Percentiles rank a stretch among this genome's conserved stretches.
phyloP scores from a whole-genome alignment of 495 filamentous ascomycete genomes.

The Copromyces sp. region DNA sequence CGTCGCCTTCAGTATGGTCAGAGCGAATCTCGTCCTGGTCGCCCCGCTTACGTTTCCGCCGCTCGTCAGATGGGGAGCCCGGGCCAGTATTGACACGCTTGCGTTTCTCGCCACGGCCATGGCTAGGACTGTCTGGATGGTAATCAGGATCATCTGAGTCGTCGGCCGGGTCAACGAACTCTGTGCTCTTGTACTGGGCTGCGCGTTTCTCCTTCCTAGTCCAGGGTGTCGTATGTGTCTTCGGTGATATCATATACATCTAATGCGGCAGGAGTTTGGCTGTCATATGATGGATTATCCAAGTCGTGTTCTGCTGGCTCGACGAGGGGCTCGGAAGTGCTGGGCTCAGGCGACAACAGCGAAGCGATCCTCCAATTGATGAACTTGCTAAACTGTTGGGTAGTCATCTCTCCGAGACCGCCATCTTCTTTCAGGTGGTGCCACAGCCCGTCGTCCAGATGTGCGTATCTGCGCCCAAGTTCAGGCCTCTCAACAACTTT shows the following conservation, averaged over 20 bases:
- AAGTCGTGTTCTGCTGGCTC: neutral
- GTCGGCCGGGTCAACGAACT: too few relatives aligned
- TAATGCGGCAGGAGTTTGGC: too few relatives aligned
- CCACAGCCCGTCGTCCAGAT: neutral
- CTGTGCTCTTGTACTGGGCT: too few relatives aligned
- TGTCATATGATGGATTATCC: too few relatives aligned
- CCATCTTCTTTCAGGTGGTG: neutral
- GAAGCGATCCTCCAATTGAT: neutral
- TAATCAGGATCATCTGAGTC: too few relatives aligned
- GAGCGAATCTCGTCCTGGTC: too few relatives aligned
- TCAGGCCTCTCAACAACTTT: neutral
- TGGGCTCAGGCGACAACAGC: neutral
- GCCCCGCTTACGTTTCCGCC: too few relatives aligned
- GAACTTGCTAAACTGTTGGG: neutral
- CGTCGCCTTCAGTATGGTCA: too few relatives aligned
- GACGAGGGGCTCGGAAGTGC: neutral
- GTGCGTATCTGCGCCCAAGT: neutral
- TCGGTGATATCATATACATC: neutral
- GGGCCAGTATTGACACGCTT: too few relatives aligned
- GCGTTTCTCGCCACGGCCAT: too few relatives aligned
- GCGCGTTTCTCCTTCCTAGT: neutral
- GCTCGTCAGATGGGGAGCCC: too few relatives aligned
- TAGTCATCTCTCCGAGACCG: neutral
- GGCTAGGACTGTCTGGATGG: too few relatives aligned
- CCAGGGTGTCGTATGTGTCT: neutral